phyloP scores from a whole-genome alignment of 1,284 basidiomycete genomes.

The Mycena sp. region DNA sequence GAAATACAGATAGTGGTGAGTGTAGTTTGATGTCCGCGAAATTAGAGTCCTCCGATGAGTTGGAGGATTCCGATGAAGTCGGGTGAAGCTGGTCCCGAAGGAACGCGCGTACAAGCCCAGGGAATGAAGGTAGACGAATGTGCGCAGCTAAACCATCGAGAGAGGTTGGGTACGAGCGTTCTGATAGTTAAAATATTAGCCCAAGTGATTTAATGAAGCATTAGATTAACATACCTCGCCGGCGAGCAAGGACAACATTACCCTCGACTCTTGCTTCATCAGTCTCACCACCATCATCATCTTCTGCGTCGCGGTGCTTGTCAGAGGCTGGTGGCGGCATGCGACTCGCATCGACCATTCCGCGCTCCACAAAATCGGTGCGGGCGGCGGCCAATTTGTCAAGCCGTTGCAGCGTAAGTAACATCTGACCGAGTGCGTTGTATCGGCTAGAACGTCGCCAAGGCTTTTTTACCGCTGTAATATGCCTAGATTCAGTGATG shows the following conservation, averaged over 20 bases:
- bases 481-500: constrained; percentile 11
- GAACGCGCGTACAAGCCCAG: constrained; percentile 31
- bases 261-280: no score
- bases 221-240: no score
- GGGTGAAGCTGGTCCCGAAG: constrained; percentile 36
- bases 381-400: constrained; percentile 6
- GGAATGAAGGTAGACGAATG: constrained; percentile 30
- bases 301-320: neutral
- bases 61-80: constrained; percentile 2
- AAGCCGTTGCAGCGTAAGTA: neutral
- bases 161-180: neutral
- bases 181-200: no score
- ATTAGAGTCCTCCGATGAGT: neutral
- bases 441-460: constrained; percentile 11
- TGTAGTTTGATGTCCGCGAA: neutral
- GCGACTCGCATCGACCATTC: neutral
- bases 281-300: no score
- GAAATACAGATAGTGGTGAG: constrained; percentile 1
- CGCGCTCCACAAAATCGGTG: neutral
- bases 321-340: neutral
- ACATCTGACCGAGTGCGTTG: constrained; percentile 9
- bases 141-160: constrained; percentile 7
- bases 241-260: no score
- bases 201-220: neutral
- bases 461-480: constrained; percentile 13